phyloP scores from a whole-genome alignment of 345 rosid genomes.

The Noccaea caerulescens region DNA sequence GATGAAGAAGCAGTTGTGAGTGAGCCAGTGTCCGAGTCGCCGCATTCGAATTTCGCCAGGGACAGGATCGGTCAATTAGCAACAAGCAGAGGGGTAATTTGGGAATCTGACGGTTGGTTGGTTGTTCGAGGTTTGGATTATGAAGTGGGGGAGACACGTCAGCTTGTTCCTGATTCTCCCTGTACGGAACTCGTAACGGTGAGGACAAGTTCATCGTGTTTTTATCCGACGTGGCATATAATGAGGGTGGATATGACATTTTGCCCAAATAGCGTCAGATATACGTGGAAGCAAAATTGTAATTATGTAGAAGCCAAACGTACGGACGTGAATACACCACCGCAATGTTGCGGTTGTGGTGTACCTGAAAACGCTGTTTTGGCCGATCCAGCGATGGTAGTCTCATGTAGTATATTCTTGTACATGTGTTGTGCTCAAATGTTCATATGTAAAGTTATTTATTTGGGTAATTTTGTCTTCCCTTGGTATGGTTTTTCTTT shows the following conservation, averaged over 20 bases:
- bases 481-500: neutral
- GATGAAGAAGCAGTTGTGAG: slow-evolving; percentile 1
- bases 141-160: slow-evolving; percentile 16
- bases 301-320: neutral
- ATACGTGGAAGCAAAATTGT: neutral
- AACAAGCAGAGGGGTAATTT: neutral
- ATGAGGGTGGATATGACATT: neutral
- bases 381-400: neutral
- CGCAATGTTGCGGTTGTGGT: slow-evolving; percentile 1
- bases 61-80: slow-evolving; percentile 14
- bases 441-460: neutral
- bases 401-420: neutral
- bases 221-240: slow-evolving; percentile 4
- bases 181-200: slow-evolving; percentile 10
- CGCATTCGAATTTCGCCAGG: neutral
- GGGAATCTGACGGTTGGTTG: slow-evolving; percentile 41
- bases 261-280: neutral
- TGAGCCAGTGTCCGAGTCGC: slow-evolving; percentile 14
- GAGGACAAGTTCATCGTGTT: slow-evolving; percentile 5
- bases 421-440: slow-evolving; percentile 1
- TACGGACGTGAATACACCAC: neutral
- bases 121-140: slow-evolving; percentile 24
- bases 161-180: neutral
- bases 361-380: neutral
- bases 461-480: neutral